phyloP scores from a whole-genome alignment of 169 alveolate species.

The Besnoitia besnoiti region DNA sequence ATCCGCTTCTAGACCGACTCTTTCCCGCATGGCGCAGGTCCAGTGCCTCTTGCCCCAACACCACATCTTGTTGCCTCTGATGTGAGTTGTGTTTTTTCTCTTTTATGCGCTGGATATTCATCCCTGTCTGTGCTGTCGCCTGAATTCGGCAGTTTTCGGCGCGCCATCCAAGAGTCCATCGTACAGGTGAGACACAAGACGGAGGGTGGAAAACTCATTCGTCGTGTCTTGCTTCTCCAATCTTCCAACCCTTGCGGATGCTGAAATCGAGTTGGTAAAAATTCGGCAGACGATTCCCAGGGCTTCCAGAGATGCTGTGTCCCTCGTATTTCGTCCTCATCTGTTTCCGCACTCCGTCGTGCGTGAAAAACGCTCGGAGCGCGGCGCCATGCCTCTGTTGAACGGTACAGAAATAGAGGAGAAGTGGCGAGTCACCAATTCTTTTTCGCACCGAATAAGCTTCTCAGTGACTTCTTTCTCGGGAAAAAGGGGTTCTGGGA shows the following conservation, averaged over 20 bases:
- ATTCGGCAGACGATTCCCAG: not conserved
- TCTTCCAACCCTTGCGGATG: not conserved
- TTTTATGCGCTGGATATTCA: not conserved
- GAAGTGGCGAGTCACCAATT: too few relatives aligned
- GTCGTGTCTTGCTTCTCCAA: not conserved
- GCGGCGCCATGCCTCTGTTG: too few relatives aligned
- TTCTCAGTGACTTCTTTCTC: too few relatives aligned
- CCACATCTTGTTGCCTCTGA: not conserved
- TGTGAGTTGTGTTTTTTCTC: not conserved
- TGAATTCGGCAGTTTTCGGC: not conserved
- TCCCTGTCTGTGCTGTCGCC: not conserved
- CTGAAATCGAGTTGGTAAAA: not conserved
- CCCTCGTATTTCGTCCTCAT: too few relatives aligned
- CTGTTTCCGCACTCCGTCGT: too few relatives aligned
- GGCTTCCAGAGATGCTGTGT: not conserved
- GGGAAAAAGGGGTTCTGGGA: too few relatives aligned
- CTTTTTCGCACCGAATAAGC: too few relatives aligned
- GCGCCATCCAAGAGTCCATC: not conserved
- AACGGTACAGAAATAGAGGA: too few relatives aligned
- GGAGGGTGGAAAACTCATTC: not conserved
- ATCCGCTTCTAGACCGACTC: constrained; percentile 17
- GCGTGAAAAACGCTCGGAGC: too few relatives aligned
- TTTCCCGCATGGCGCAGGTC: not conserved
- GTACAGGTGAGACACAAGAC: not conserved
- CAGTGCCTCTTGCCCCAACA: not conserved